phyloP scores from a whole-genome alignment of 2,329 filamentous ascomycete genomes.

The Cytospora paraplurivora region DNA sequence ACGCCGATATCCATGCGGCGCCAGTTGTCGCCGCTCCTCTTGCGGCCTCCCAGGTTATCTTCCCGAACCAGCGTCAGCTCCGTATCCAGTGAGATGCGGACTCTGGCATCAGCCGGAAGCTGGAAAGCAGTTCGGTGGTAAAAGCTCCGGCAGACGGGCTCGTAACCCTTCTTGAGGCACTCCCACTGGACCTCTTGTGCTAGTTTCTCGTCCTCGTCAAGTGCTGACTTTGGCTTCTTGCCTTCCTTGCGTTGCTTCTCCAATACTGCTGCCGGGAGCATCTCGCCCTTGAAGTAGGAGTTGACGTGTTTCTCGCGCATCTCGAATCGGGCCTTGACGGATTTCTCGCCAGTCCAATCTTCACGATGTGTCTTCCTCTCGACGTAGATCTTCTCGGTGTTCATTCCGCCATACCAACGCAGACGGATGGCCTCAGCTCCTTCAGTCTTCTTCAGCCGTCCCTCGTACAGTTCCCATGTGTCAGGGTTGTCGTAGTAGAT shows the following conservation, averaged over 20 bases:
- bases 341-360: constrained; percentile 99
- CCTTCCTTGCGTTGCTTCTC: constrained; percentile 95
- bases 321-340: constrained; percentile 93
- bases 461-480: constrained; percentile 91
- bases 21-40: constrained; percentile 85
- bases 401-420: constrained; percentile 97
- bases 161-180: constrained; percentile 80
- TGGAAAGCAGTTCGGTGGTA: constrained; percentile 99
- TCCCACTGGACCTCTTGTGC: constrained; percentile 94
- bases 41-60: constrained; percentile 84
- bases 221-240: constrained; percentile 90
- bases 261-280: constrained; percentile 86
- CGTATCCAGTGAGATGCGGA: constrained; percentile 95
- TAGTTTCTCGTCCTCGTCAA: constrained; percentile 85
- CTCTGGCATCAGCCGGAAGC: constrained; percentile 90
- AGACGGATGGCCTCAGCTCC: constrained; percentile 95
- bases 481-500: constrained; percentile 98
- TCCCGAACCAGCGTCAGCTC: constrained; percentile 94
- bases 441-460: constrained; percentile 95
- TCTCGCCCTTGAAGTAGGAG: constrained; percentile 78
- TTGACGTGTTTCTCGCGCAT: constrained; percentile 98
- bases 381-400: constrained; percentile 91
- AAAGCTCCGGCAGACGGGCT: constrained; percentile 90
- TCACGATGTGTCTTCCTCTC: constrained; percentile 98
- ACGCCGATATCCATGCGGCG: constrained; percentile 96